These are phyloP conservation scores for Beauveria rudraprayagi DNA, from an alignment of 2,329 filamentous ascomycete genomes.

Conservation along the genomic window DNA sequence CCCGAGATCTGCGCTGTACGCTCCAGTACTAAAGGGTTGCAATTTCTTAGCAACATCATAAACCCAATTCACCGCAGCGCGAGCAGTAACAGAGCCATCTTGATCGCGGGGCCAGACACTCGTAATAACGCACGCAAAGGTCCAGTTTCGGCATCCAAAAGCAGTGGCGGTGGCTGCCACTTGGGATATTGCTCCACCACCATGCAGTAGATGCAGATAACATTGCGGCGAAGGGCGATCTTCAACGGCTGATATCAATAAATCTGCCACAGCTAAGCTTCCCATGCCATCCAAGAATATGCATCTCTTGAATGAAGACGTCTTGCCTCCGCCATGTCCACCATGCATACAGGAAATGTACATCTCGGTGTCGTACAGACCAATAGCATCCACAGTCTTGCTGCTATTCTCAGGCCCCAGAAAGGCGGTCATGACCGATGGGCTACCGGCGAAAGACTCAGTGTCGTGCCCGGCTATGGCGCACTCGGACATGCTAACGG, in stretches of 20 bases:
- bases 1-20: constrained; percentile 54
- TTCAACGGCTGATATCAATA: constrained; percentile 37
- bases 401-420: constrained; percentile 2
- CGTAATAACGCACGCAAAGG: constrained; percentile 56
- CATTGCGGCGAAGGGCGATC: constrained; percentile 44
- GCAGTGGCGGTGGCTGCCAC: constrained; percentile 39
- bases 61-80: constrained; percentile 42
- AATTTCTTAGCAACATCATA: constrained; percentile 41
- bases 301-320: constrained; percentile 56
- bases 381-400: constrained; percentile 36
- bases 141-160: constrained; percentile 57
- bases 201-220: constrained; percentile 56
- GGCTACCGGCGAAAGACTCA: constrained; percentile 14
- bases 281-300: constrained; percentile 47
- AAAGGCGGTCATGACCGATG: constrained; percentile 25
- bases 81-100: constrained; percentile 36
- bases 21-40: constrained; percentile 41
- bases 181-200: constrained; percentile 44
- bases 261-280: constrained; percentile 21
- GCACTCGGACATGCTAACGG: constrained; percentile 36
- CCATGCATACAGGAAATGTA: constrained; percentile 53
- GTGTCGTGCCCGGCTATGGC: constrained; percentile 30
- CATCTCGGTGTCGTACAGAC: constrained; percentile 51
- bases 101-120: constrained; percentile 51
- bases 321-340: constrained; percentile 50